These are phyloP conservation scores for Sclerotinia borealis DNA, from an alignment of 2,329 filamentous ascomycete species.

Conservation along the genomic window DNA sequence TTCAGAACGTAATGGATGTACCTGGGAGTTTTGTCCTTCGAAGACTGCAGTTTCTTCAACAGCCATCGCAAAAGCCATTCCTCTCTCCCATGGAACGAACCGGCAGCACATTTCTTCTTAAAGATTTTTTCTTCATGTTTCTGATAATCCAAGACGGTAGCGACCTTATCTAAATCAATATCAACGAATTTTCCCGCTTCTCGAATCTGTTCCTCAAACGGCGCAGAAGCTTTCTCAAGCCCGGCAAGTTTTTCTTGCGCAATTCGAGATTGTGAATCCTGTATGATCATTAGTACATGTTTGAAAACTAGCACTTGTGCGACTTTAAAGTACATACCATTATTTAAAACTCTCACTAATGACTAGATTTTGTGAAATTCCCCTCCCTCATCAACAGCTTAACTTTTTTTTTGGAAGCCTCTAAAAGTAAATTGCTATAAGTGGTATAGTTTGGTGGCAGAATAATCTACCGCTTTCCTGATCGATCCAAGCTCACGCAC, in stretches of 20 bases:
- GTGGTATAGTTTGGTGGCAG: neutral
- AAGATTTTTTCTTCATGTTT: neutral
- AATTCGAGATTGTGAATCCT: slow-evolving; percentile 29
- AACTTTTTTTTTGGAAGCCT: slow-evolving; percentile 7
- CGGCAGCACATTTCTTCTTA: slow-evolving; percentile 2
- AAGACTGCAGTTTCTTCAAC: slow-evolving; percentile 49
- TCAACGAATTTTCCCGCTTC: slow-evolving; percentile 33
- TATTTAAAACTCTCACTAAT: neutral
- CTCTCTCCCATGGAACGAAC: slow-evolving; percentile 39
- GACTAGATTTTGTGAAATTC: neutral
- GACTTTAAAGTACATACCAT: neutral
- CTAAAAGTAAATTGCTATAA: neutral
- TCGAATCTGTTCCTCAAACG: slow-evolving; percentile 32
- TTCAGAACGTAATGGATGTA: slow-evolving; percentile 15
- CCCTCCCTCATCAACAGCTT: neutral
- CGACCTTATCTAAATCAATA: slow-evolving; percentile 22
- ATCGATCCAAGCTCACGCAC: neutral
- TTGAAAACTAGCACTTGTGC: neutral
- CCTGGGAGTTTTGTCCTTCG: slow-evolving; percentile 31
- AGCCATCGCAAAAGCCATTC: slow-evolving; percentile 65
- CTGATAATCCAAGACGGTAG: slow-evolving; percentile 11
- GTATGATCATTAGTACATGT: neutral
- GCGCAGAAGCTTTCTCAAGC: slow-evolving; percentile 32
- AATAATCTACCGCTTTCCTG: neutral
- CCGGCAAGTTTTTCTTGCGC: slow-evolving; percentile 30